Evolutionary conservation across 805 yeast genomes (phyloP).

Genomic region (Kuraishia piskuri): DNA sequence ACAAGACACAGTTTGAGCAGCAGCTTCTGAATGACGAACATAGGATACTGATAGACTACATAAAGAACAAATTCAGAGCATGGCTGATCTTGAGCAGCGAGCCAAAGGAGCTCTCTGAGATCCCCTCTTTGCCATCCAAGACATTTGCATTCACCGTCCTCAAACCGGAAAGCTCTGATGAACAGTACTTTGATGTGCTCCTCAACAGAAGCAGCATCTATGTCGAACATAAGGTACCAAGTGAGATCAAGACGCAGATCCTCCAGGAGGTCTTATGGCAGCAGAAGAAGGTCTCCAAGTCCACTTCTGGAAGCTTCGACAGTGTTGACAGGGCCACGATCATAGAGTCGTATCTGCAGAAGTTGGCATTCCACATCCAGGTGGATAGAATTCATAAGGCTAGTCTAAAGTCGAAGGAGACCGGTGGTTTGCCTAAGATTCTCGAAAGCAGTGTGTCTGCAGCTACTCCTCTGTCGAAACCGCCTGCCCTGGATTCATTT

Average conservation of each 20-base stretch:
- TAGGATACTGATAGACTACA: slow-evolving; percentile 57
- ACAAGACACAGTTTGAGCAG: slow-evolving; percentile 32
- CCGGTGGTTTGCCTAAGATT: not conserved
- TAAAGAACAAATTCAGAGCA: slow-evolving; percentile 58
- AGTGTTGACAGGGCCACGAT: slow-evolving; percentile 35
- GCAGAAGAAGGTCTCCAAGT: slow-evolving; percentile 8
- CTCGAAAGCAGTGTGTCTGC: not conserved
- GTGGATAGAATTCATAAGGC: slow-evolving; percentile 57
- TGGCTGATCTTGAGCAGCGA: slow-evolving; percentile 42
- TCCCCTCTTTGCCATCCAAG: slow-evolving; percentile 17
- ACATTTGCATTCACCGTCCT: slow-evolving; percentile 29
- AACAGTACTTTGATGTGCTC: slow-evolving; percentile 34
- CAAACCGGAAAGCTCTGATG: slow-evolving; percentile 31
- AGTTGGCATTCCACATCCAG: slow-evolving; percentile 53
- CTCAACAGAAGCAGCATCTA: slow-evolving; percentile 42
- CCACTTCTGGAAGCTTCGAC: slow-evolving; percentile 14
- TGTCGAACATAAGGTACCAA: slow-evolving; percentile 41
- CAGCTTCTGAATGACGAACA: slow-evolving; percentile 46
- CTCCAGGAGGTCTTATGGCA: slow-evolving; percentile 23
- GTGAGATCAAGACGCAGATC: slow-evolving; percentile 28
- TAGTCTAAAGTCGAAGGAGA: slow-evolving; percentile 17
- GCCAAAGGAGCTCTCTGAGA: slow-evolving; percentile 31
- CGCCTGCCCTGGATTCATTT: not conserved
- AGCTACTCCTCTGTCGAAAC: not conserved
- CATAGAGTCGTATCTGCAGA: slow-evolving; percentile 37